These are phyloP conservation scores for Sequoia sempervirens DNA, from an alignment of 75 land plant genomes.

Conservation along the genomic window DNA sequence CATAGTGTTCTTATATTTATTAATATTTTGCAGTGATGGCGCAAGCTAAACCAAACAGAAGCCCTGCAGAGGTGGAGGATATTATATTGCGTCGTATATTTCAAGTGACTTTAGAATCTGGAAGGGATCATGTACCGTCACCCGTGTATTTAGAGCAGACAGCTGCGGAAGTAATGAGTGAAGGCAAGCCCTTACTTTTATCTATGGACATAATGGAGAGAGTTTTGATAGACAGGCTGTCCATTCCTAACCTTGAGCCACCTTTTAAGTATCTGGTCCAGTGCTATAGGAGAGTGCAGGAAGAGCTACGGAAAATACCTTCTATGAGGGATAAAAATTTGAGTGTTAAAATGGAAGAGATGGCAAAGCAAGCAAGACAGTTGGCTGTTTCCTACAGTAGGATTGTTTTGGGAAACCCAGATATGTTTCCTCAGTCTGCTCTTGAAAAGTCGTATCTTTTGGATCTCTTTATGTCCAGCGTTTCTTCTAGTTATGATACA, in stretches of 20 bases:
- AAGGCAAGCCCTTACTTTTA: slow-evolving; percentile 51
- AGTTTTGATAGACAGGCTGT: slow-evolving; percentile 68
- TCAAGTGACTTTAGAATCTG: slow-evolving; percentile 44
- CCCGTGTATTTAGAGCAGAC: slow-evolving; percentile 77
- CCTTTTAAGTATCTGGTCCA: slow-evolving; percentile 66
- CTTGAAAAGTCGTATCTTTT: slow-evolving; percentile 20
- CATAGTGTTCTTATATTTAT: not conserved
- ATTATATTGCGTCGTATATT: slow-evolving; percentile 74
- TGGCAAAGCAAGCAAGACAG: slow-evolving; percentile 47
- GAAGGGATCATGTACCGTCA: slow-evolving; percentile 12
- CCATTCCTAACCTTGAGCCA: slow-evolving; percentile 35
- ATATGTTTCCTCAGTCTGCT: slow-evolving; percentile 43
- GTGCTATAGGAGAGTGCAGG: slow-evolving; percentile 71
- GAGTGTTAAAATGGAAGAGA: slow-evolving; percentile 40
- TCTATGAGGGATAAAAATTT: slow-evolving; percentile 64
- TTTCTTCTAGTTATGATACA: slow-evolving; percentile 24
- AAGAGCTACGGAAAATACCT: slow-evolving; percentile 64
- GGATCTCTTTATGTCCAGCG: slow-evolving; percentile 41
- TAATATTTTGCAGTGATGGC: slow-evolving; percentile 37
- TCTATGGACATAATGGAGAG: slow-evolving; percentile 72
- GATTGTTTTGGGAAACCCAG: slow-evolving; percentile 76
- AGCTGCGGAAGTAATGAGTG: slow-evolving; percentile 84
- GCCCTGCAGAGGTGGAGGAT: slow-evolving; percentile 77
- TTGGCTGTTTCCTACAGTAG: slow-evolving; percentile 67
- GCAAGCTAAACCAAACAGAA: slow-evolving; percentile 38